Base-by-base conservation (phyloP, 257 asterid genomes). In the Solanum tarijense region DNA sequence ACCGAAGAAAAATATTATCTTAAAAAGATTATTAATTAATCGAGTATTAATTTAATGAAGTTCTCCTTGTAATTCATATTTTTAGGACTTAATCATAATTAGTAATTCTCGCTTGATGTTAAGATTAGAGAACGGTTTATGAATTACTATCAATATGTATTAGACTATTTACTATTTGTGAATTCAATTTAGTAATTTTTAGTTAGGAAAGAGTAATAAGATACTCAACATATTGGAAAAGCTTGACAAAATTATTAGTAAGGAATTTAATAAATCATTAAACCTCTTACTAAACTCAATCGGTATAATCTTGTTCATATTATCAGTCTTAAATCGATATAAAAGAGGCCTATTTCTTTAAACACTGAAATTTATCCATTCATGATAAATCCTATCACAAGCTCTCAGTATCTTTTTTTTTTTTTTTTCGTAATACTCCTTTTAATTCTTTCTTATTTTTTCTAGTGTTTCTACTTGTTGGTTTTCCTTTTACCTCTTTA, bases 241-340 rank as follows among this genome's bases (percentile, higher is more conserved):
- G 23, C 34, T 38, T 41, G 34, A 23, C 6, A 11, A 38, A 23
- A 38, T 38, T 7, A 23, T 3, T 23, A 23, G 7, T 3, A 23
- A 23, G 32, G 16, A 75, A 75, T 36, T 75, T 38, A 38, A 38
- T 23, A n/a, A 38, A 41, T 6, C 13, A 76, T 35, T 20, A 38
- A 11, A 34, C 3, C 10, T 35, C 5, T 9, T 34, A 20, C 3
- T 35, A 23, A 69, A 65, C 2, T 23, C 3, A 60, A 58, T 58
- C 25, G 5, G 3, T 12, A 5, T 27, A 25, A 27, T 4, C 2
- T 66, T 4, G 5, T 12, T 27, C 0, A 27, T 66, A 27, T 66
- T 66, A 6, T 68, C 21, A 1, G 4, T 21, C 5, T 68, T 12
- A 68, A 27, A 0, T 68, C 1, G 0, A 0, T 5, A 27, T 5